Evolutionary conservation across 2,329 filamentous ascomycete species (phyloP).

Genomic region (Botrytis byssoidea): DNA sequence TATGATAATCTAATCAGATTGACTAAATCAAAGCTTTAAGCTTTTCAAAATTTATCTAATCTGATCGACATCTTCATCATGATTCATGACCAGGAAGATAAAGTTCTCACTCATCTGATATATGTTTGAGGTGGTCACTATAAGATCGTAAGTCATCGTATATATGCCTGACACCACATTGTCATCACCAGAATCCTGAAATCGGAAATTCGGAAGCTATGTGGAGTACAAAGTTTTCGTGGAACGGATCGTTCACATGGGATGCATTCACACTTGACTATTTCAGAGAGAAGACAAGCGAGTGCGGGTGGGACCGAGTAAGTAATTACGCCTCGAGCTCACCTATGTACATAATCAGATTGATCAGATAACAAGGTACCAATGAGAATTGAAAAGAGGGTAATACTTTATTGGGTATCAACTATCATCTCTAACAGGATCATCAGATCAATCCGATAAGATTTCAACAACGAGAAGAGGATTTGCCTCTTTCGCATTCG

Average conservation of each 20-base stretch:
- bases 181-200: background rate
- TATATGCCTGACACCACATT: background rate
- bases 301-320: background rate
- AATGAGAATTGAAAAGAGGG: background rate
- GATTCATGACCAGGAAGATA: background rate
- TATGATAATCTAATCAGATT: constrained; percentile 11
- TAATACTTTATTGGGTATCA: background rate
- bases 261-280: background rate
- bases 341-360: background rate
- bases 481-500: background rate
- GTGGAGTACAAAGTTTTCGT: background rate
- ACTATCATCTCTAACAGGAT: background rate
- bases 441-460: constrained; percentile 14
- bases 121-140: background rate
- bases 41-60: background rate
- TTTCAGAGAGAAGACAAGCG: background rate
- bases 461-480: background rate
- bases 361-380: constrained; percentile 13
- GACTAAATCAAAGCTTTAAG: background rate
- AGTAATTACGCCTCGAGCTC: background rate
- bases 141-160: background rate
- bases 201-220: background rate
- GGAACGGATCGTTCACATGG: background rate
- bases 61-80: background rate
- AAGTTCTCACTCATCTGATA: background rate